Conservation (phyloP, 1,284 basidiomycete genomes). For the Pisolithus thermaeus region DNA sequence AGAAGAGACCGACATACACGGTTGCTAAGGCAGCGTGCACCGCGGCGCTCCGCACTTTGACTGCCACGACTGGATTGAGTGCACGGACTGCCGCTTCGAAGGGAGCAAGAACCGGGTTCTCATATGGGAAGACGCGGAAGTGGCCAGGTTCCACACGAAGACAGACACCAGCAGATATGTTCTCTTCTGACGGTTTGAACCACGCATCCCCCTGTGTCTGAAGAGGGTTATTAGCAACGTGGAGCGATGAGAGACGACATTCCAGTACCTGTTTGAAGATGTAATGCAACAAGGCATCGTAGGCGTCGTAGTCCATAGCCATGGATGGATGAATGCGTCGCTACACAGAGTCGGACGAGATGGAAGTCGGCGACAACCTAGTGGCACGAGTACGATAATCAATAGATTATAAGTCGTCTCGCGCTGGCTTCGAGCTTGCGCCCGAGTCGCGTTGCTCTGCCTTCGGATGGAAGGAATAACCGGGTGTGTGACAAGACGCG, state of each 20-base stretch:
- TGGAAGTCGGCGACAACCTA: no score
- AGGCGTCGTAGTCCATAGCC: constrained; percentile 68
- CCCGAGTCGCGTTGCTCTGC: neutral
- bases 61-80: constrained; percentile 75
- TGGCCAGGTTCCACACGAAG: constrained; percentile 54
- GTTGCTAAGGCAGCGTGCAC: constrained; percentile 69
- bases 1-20: constrained; percentile 43
- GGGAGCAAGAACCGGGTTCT: constrained; percentile 54
- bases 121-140: constrained; percentile 69
- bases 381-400: neutral
- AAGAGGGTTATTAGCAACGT: neutral
- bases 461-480: no score
- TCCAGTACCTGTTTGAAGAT: constrained; percentile 44
- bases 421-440: no score
- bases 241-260: neutral
- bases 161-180: constrained; percentile 64
- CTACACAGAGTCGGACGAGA: neutral
- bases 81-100: constrained; percentile 66
- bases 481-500: no score
- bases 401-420: neutral
- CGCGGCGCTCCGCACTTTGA: constrained; percentile 76
- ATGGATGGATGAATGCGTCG: constrained; percentile 8
- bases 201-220: constrained; percentile 68
- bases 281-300: constrained; percentile 65
- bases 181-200: constrained; percentile 73